Evolutionary conservation across 75 land plant species (phyloP), one percentile per base, ranked within the genome.

Genomic region (Sequoia sempervirens): DNA sequence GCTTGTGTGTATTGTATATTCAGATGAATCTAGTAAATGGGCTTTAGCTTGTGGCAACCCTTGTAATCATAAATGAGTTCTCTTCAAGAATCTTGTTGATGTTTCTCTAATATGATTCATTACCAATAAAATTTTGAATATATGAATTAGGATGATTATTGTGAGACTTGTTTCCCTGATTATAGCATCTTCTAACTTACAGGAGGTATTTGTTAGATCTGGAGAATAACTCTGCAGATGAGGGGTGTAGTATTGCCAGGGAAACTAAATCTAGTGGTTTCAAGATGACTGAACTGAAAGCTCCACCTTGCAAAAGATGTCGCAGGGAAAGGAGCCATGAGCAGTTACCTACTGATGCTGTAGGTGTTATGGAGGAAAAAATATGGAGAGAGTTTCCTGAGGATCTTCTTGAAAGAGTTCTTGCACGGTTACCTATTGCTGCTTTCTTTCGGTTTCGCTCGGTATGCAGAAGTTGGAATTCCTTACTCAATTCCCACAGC

Each of bases 391-490:
- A 91, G 34, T 87, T 96, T 18, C 96, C 96, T 0, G 91, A 90
- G 81, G 98, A 94, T 81, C 93, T 96, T 64, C 80, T 92, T 73
- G 96, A 96, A 86, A 89, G 93, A 69, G 93, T 96, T 20, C 87
- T 96, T 84, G 94, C 98, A 41, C 85, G 90, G 46, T 88, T 94
- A 47, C 98, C 98, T 9, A 69, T 91, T 58, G 89, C 93, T 37
- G 82, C 96, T 43, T 84, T 96, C 58, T 90, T 96, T 79, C 94
- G 95, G 40, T 93, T 94, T 68, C 93, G 95, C 3, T 84, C 91
- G 5, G 96, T 96, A 75, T 94, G 96, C 88, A 69, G 84, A 73
- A 86, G 94, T 66, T 96, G 98, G 98, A 91, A 93, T 80, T 89
- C 91, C 32, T 58, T 94, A 47, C 84, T 91, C 20, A 53, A 69